phyloP scores from a whole-genome alignment of 2,329 filamentous ascomycete species.

The Diaporthe helianthi region DNA sequence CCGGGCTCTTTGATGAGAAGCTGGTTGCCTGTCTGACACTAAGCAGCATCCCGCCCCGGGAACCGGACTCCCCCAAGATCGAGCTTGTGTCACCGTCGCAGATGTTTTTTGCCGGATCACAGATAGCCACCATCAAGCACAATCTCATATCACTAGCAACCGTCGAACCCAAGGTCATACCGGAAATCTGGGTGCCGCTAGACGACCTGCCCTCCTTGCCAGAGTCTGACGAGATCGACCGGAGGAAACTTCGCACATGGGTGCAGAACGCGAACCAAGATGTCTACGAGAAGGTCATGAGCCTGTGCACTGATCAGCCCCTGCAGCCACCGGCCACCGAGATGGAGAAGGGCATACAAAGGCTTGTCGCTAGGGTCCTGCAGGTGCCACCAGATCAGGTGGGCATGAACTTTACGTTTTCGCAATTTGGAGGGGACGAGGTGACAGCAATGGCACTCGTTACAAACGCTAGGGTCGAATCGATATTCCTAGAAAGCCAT shows the following conservation, averaged over 20 bases:
- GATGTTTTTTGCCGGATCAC: constrained; percentile 49
- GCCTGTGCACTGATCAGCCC: constrained; percentile 48
- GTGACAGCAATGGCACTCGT: constrained; percentile 49
- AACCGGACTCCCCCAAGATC: constrained; percentile 44
- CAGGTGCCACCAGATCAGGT: constrained; percentile 49
- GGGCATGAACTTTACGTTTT: constrained; percentile 51
- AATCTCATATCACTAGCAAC: constrained; percentile 45
- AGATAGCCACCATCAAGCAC: constrained; percentile 50
- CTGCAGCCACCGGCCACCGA: constrained; percentile 46
- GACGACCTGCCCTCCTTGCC: constrained; percentile 52
- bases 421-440: constrained; percentile 50
- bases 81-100: constrained; percentile 47
- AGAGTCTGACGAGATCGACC: constrained; percentile 48
- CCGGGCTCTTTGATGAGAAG: constrained; percentile 58
- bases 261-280: constrained; percentile 59
- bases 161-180: constrained; percentile 46
- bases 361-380: constrained; percentile 48
- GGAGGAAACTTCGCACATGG: constrained; percentile 58
- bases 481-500: constrained; percentile 46
- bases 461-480: constrained; percentile 47
- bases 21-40: constrained; percentile 56
- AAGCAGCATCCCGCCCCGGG: constrained; percentile 40
- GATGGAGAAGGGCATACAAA: constrained; percentile 50
- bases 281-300: constrained; percentile 53
- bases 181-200: constrained; percentile 57